Evolutionary conservation across 2,329 filamentous ascomycete species (phyloP).

Genomic region (Claviceps lovelessii): DNA sequence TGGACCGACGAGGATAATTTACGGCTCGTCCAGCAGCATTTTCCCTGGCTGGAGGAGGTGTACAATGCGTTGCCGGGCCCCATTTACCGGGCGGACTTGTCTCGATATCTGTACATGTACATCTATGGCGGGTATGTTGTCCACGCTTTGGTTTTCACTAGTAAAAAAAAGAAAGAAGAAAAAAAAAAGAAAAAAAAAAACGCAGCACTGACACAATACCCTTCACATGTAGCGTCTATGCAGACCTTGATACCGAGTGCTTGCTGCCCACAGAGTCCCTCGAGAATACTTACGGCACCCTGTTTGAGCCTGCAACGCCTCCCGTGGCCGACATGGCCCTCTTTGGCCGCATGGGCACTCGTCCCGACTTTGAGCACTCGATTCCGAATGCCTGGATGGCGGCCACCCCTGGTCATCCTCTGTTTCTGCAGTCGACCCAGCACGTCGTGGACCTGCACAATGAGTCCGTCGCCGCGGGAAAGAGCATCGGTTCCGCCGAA

Average conservation of each 20-base stretch:
- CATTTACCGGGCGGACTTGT: slow-evolving; percentile 20
- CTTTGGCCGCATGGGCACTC: slow-evolving; percentile 20
- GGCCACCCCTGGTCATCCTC: slow-evolving; percentile 19
- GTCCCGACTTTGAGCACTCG: slow-evolving; percentile 15
- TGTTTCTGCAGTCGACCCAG: slow-evolving; percentile 16
- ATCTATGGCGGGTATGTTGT: slow-evolving; percentile 19
- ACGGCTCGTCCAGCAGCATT: slow-evolving; percentile 16
- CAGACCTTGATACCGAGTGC: slow-evolving; percentile 14
- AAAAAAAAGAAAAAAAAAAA: too few relatives aligned
- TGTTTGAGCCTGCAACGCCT: not conserved
- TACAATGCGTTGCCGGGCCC: slow-evolving; percentile 16
- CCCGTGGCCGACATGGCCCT: slow-evolving; percentile 8
- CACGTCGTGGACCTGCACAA: not conserved
- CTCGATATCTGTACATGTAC: slow-evolving; percentile 22
- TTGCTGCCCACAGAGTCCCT: slow-evolving; percentile 4
- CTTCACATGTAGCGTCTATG: slow-evolving; percentile 12
- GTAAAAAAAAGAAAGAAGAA: not conserved
- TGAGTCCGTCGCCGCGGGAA: too few relatives aligned
- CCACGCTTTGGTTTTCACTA: not conserved
- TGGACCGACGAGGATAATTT: slow-evolving; percentile 24
- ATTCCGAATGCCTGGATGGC: slow-evolving; percentile 25
- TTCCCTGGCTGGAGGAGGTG: slow-evolving; percentile 17
- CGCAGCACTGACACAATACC: not conserved
- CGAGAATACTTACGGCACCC: not conserved
- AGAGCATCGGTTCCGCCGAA: not conserved